Evolutionary conservation across 352 stramenopile species (phyloP), one percentile per base, ranked within the genome.

Genomic region (Phytophthora citrophthora): DNA sequence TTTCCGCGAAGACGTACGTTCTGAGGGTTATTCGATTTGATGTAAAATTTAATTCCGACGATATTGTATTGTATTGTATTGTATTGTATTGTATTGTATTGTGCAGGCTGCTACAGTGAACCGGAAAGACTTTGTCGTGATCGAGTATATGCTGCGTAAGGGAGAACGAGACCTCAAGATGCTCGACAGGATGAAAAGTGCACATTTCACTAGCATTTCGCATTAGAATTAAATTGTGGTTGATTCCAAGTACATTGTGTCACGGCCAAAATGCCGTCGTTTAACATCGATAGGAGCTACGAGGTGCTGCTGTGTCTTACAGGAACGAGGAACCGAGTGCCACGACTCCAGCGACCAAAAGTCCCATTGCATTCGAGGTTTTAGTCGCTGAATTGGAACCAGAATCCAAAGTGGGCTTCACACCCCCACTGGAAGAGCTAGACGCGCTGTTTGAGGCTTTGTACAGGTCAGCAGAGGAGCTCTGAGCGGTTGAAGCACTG

Each of bases 81-180:
- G 11, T 26, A 4, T 60, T 24, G 40, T 7, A 26, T 38, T 53
- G 18, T 44, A 20, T 36, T n/a, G 7, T 15, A 4, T 60, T 24
- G 40, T 7, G 15, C 32, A 94, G 79, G 87, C 72, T 13, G 40
- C 44, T 0, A 78, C 77, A 4, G 83, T 94, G 23, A 70, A 80
- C 7, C 79, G 85, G 34, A 89, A 79, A 61, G 81, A 94, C 69
- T 95, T 95, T 64, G 68, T 75, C 8, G 70, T 90, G 60, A 94
- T 95, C 55, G 87, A 95, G 77, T 83, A 94, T 45, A 76, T 95
- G 72, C 64, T 95, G 56, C 87, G 87, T 68, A 95, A 95, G 49
- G 87, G 87, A 3, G 78, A 95, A 60, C 82, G 86, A 13, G 85
- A 95, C 50, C 66, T 95, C 38, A 92, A 94, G 75, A 87, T 92